Evolutionary conservation across 2,329 filamentous ascomycete genomes (phyloP).

Genomic region (Epichloe hybrida): DNA sequence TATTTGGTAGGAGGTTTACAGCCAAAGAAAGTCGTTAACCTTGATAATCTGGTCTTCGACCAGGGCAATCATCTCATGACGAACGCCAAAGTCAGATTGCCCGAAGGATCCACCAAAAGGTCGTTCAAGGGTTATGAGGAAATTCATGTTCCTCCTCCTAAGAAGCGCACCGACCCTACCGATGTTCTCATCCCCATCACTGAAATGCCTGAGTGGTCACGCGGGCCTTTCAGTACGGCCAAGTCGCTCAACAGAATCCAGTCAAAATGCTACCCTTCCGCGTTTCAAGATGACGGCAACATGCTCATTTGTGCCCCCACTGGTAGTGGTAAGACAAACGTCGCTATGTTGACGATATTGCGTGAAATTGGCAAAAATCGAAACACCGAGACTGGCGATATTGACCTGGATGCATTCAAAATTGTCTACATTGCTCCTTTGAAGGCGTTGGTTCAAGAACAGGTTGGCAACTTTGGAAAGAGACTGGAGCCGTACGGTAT

Average conservation of each 20-base stretch:
- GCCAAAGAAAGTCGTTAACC: constrained; percentile 75
- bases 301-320: constrained; percentile 97
- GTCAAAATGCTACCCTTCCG: constrained; percentile 80
- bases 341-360: constrained; percentile 92
- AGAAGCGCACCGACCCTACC: constrained; percentile 67
- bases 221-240: constrained; percentile 69
- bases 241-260: constrained; percentile 91
- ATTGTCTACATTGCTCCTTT: constrained; percentile 95
- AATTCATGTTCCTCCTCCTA: constrained; percentile 89
- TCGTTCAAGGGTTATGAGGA: constrained; percentile 98
- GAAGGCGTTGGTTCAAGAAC: constrained; percentile 92
- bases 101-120: constrained; percentile 86
- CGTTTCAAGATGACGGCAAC: constrained; percentile 89
- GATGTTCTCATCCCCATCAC: constrained; percentile 74
- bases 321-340: constrained; percentile 95
- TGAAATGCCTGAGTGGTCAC: constrained; percentile 87
- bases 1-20: constrained; percentile 70
- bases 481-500: constrained; percentile 84
- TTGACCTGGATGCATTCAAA: constrained; percentile 93
- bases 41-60: constrained; percentile 93
- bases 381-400: constrained; percentile 77
- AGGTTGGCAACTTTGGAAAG: constrained; percentile 94
- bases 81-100: constrained; percentile 88
- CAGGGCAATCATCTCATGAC: constrained; percentile 99
- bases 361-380: constrained; percentile 96